Base-by-base conservation (phyloP, 2,329 filamentous ascomycete genomes). In the Curvularia sp. region DNA sequence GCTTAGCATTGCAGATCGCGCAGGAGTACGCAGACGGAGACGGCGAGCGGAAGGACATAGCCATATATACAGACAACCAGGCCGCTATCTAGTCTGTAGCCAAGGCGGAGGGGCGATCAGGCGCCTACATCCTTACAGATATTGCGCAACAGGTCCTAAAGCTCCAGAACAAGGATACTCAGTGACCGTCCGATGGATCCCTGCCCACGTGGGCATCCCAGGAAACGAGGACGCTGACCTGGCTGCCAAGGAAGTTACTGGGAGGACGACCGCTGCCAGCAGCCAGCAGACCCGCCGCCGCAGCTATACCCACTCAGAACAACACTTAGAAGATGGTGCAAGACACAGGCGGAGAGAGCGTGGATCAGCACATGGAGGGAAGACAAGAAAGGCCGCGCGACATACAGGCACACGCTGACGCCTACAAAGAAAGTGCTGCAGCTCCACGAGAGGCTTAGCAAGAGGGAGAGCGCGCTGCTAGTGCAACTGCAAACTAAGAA, bases 31-130 rank as follows among this genome's bases (percentile, higher is more conserved):
- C 39, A 54, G 53, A 59, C n/a, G 5, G 15, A 45, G 42, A 58
- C 28, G n/a, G 61, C 46, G 49, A 41, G 12, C 52, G 49, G 38
- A 18, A 18, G 43, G 49, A 61, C 19, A 25, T 65, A 10, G 51
- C 60, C 18, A 60, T 67, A 52, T 67, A 62, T 34, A 67, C 52
- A 58, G 65, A 66, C 39, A 68, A 63, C 53, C 32, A 65, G 43
- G 63, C 57, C 30, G 54, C 60, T 19, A 63, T 64, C 23, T 63
- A 19, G 55, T 64, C 49, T 0, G 53, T 64, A 23, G 50, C 59
- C 5, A 64, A 64, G 25, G 50, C 55, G 18, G 57, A 66, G 53
- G 53, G 25, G 7, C 3, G 25, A 27, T 53, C n/a, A 27, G 60
- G 59, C 51, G 60, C 60, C 42, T 65, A 64, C 47, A 61, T 65